Percentiles rank a stretch among this genome's conserved stretches.
phyloP scores from a whole-genome alignment of 306 rosid species.

The Crotalaria pallida region DNA sequence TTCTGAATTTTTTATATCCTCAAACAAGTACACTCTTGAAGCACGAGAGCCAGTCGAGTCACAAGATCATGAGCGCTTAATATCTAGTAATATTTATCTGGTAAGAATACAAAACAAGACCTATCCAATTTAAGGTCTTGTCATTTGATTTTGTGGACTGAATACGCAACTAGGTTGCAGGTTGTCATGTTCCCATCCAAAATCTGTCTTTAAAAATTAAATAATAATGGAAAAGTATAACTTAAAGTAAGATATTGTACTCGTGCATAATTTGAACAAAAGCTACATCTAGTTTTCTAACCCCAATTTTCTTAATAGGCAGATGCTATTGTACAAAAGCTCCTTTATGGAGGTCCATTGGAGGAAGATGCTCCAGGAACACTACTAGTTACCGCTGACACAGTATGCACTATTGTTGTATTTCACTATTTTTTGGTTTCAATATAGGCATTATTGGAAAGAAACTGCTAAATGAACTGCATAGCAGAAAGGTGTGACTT shows the following conservation, averaged over 20 bases:
- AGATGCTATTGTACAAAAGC: conserved; percentile 72
- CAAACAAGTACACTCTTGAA: neutral
- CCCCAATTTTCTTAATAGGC: conserved; percentile 53
- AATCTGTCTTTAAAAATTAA: neutral
- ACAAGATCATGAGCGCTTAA: neutral
- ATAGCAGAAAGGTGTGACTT: neutral
- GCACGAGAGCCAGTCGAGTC: neutral
- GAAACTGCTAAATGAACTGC: neutral
- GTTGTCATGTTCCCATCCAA: neutral
- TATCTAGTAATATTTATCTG: neutral
- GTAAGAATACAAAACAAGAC: neutral
- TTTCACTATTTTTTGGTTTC: conserved; percentile 14
- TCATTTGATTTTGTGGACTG: conserved; percentile 7
- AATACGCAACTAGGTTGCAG: neutral
- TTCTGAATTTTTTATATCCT: neutral
- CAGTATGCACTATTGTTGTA: conserved; percentile 42
- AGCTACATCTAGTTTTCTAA: neutral
- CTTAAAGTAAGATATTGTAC: neutral
- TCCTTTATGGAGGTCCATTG: conserved; percentile 32
- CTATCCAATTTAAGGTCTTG: neutral
- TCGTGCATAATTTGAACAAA: conserved; percentile 2
- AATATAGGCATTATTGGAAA: neutral
- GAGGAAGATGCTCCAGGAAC: conserved; percentile 47
- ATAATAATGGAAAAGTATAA: neutral
- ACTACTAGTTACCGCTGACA: conserved; percentile 81